Base-by-base conservation (phyloP, 345 rosid species). In the Clarkia xantiana region DNA sequence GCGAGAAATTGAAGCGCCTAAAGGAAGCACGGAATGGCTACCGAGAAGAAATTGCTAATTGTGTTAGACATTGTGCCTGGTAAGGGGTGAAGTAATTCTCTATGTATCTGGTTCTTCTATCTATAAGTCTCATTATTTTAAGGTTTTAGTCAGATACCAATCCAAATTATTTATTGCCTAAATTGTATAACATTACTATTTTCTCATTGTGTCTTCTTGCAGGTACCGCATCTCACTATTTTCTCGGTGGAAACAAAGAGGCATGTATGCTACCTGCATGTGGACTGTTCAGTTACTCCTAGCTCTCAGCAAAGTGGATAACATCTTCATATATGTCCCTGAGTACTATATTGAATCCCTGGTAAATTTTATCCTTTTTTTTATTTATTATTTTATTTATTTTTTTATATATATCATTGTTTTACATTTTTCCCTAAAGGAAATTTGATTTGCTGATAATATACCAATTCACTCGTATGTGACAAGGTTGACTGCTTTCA, bases 201-300 rank as follows among this genome's bases (percentile, higher is more conserved):
- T 29, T 29, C 36, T n/a, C 40, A 22, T 20, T 5, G 52, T 22
- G 40, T 40, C 48, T 19, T 39, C 40, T 58, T 60, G 22, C 76
- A 91, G 94, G 98, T 86, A 81, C 52, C 89, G 93, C n/a, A 62
- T 86, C 57, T 70, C 79, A 57, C 82, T 86, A 47, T 78, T 75
- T 67, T 81, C 96, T 20, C 74, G 76, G 39, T 91, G 98, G 98
- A 91, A 91, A 80, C 98, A 91, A 69, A 80, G 94, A 63, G 98
- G 96, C 65, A 91, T 91, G 93, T 86, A 86, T 77, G 98, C 96
- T 52, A 67, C 75, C 45, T 91, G 94, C 76, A 79, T 81, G 89
- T 86, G 96, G 96, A 76, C 78, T 62, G 94, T 84, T 44, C 94
- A 84, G 54, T 71, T 91, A 55, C 85, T 91, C 73, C 69, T 91